Evolutionary conservation across 176 grass and related monocot species (phyloP).

Genomic region (Pontederia crassipes): DNA sequence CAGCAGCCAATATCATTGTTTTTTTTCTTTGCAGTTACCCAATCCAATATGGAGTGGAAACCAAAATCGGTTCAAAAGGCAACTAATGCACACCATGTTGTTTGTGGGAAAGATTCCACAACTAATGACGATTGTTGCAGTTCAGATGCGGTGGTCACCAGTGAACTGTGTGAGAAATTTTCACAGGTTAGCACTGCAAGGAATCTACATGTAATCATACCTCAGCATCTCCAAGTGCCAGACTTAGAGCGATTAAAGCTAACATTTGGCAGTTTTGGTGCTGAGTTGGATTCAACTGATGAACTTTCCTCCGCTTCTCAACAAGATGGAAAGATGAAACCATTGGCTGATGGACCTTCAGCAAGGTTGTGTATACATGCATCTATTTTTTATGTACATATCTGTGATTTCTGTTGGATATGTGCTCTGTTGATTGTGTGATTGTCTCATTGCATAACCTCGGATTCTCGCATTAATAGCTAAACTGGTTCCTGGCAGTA

Average conservation of each 20-base stretch:
- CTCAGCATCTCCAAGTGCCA: slow-evolving; percentile 59
- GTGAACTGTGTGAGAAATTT: slow-evolving; percentile 36
- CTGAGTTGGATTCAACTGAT: slow-evolving; percentile 31
- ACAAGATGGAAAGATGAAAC: slow-evolving; percentile 36
- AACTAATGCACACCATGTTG: slow-evolving; percentile 8
- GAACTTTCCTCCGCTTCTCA: slow-evolving; percentile 12
- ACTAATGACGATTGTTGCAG: slow-evolving; percentile 25
- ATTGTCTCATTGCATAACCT: no score
- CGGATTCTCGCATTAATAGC: no score
- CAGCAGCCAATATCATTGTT: neutral
- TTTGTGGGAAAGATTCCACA: slow-evolving; percentile 13
- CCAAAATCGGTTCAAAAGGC: slow-evolving; percentile 51
- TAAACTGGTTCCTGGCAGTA: slow-evolving; percentile 23
- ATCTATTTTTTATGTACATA: neutral
- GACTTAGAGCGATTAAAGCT: slow-evolving; percentile 47
- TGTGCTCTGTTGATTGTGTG: no score
- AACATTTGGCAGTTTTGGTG: slow-evolving; percentile 67
- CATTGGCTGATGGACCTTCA: slow-evolving; percentile 27
- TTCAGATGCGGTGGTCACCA: slow-evolving; percentile 20
- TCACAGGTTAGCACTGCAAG: slow-evolving; percentile 39
- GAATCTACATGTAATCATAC: slow-evolving; percentile 61
- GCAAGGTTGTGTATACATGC: neutral
- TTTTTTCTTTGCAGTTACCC: slow-evolving; percentile 28
- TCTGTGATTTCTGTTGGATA: slow-evolving; percentile 15
- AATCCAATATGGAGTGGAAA: slow-evolving; percentile 58